These are phyloP conservation scores for Aspergillus asperescens DNA, from an alignment of 495 filamentous ascomycete species.

Conservation along the genomic window DNA sequence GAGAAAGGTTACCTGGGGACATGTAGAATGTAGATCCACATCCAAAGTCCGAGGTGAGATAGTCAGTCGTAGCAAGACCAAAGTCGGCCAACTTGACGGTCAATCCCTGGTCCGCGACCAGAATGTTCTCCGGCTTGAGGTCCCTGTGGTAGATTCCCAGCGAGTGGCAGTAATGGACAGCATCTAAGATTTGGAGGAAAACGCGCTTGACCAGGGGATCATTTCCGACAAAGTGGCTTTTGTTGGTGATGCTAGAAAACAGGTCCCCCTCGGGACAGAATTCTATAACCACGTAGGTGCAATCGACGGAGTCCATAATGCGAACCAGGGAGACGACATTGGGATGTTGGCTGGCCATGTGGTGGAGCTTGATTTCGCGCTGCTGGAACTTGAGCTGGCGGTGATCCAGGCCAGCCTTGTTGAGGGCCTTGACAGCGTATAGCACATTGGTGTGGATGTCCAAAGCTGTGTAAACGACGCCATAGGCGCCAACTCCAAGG, in stretches of 20 bases:
- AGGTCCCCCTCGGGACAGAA: constrained; percentile 97
- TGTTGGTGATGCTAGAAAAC: constrained; percentile 95
- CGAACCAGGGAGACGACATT: constrained; percentile 92
- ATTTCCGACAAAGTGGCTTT: constrained; percentile 87
- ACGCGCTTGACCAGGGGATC: constrained; percentile 79
- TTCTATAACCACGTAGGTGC: constrained; percentile 95
- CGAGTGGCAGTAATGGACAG: constrained; percentile 90
- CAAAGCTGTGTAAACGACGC: constrained; percentile 90
- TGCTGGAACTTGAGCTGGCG: constrained; percentile 87
- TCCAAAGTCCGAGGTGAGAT: constrained; percentile 86
- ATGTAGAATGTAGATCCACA: constrained; percentile 99
- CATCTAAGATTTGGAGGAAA: constrained; percentile 96
- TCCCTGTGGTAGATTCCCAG: constrained; percentile 96
- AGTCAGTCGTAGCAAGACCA: constrained; percentile 82
- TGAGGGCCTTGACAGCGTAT: constrained; percentile 96
- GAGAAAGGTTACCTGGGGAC: constrained; percentile 78
- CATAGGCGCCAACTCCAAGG: constrained; percentile 91
- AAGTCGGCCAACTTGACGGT: constrained; percentile 97
- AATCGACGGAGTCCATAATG: constrained; percentile 89
- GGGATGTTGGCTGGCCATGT: constrained; percentile 78
- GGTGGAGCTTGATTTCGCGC: constrained; percentile 86
- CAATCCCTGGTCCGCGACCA: constrained; percentile 80
- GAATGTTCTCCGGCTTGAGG: constrained; percentile 95
- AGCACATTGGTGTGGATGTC: constrained; percentile 75
- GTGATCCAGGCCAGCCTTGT: constrained; percentile 83